Conservation (phyloP, 192 early-diverging fungal genomes). For the Allomyces arbusculus region DNA sequence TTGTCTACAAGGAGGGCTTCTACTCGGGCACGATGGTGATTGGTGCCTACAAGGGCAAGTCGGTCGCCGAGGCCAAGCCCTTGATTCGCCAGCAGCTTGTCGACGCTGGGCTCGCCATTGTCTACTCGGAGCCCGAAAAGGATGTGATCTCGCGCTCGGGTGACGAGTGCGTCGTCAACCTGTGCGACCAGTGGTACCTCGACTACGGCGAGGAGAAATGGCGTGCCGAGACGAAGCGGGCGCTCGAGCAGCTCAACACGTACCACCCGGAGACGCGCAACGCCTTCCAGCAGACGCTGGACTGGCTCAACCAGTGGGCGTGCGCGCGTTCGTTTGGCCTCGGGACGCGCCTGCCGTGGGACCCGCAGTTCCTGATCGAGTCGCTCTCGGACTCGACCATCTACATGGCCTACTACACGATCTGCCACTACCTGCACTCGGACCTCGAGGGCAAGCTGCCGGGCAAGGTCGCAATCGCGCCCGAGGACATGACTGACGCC, state of each 20-base stretch:
- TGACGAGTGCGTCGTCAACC: constrained; percentile 90
- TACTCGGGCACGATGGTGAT: constrained; percentile 73
- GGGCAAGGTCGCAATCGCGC: constrained; percentile 52
- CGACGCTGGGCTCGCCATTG: constrained; percentile 46
- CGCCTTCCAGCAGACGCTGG: constrained; percentile 66
- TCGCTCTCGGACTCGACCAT: constrained; percentile 95
- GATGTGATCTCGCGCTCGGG: constrained; percentile 81
- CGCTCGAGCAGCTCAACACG: constrained; percentile 59
- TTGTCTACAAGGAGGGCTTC: constrained; percentile 95
- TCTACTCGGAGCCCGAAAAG: constrained; percentile 87
- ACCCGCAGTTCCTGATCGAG: constrained; percentile 78
- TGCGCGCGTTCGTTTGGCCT: constrained; percentile 87
- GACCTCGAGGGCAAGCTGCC: constrained; percentile 58
- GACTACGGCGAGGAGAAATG: constrained; percentile 85
- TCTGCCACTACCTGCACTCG: constrained; percentile 73
- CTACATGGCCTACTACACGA: constrained; percentile 99
- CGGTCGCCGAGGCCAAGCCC: constrained; percentile 80
- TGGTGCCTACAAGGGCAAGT: constrained; percentile 58
- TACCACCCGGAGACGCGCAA: constrained; percentile 62
- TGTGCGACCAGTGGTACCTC: constrained; percentile 97
- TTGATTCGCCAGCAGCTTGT: constrained; percentile 61
- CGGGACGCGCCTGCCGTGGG: constrained; percentile 85
- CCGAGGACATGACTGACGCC: constrained; percentile 74
- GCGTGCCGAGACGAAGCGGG: constrained; percentile 52
- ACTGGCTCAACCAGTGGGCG: constrained; percentile 92